A percentile compares a stretch with the other conserved stretches of the same genome.
Evolutionary conservation across 2,329 filamentous ascomycete genomes (phyloP).

Genomic region (Sarocladium brachiariae): DNA sequence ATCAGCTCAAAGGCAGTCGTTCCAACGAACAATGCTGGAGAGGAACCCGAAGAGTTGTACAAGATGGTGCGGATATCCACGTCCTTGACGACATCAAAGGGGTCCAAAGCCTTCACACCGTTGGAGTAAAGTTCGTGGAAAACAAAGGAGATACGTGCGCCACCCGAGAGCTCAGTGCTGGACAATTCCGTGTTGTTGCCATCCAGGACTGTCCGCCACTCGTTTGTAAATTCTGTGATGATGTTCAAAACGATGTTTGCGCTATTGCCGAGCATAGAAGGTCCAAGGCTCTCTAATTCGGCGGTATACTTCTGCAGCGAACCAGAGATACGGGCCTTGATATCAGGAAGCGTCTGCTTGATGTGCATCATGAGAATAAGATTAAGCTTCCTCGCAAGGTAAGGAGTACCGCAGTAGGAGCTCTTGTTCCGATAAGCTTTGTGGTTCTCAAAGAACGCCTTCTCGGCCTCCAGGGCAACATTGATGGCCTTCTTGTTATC

Average conservation of each 20-base stretch:
- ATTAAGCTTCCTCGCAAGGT: conserved; percentile 93
- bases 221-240: conserved; percentile 97
- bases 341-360: conserved; percentile 97
- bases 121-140: conserved; percentile 99
- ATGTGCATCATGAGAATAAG: conserved; percentile 99
- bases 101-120: conserved; percentile 94
- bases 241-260: conserved; percentile 97
- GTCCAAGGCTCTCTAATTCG: conserved; percentile 77
- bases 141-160: conserved; percentile 97
- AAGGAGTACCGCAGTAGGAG: conserved; percentile 96
- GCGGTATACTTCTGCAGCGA: conserved; percentile 85
- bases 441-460: conserved; percentile 95
- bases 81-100: conserved; percentile 96
- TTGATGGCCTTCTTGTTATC: conserved; percentile 91
- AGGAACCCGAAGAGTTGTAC: conserved; percentile 98
- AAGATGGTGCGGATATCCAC: conserved; percentile 94
- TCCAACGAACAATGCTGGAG: conserved; percentile 91
- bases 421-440: conserved; percentile 83
- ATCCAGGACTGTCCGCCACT: conserved; percentile 92
- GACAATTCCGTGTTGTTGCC: conserved; percentile 96
- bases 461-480: conserved; percentile 81
- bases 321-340: conserved; percentile 92
- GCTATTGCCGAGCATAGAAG: conserved; percentile 92
- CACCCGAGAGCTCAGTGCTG: conserved; percentile 87
- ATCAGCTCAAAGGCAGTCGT: conserved; percentile 98